Evolutionary conservation across 768 basidiomycete species (phyloP), one percentile per base, ranked within the genome.

Genomic region (Rhodotorula sphaerocarpa): DNA sequence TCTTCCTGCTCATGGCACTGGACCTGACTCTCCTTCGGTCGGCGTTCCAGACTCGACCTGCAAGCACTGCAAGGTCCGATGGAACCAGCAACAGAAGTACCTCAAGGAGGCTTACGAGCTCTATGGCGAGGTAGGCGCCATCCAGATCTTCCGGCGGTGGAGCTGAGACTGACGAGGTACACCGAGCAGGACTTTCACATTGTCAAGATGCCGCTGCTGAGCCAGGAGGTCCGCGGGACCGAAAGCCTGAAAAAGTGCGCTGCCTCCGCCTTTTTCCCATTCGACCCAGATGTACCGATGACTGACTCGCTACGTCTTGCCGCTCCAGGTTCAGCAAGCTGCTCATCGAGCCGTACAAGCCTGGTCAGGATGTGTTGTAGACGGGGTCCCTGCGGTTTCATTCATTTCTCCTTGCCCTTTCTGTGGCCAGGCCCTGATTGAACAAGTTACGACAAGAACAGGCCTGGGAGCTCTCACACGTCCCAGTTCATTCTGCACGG

Each of bases 1-100:
- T 15, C 42, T 25, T 31, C 12, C 28, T 31, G 27, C 3, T 2
- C 23, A 44, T 43, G 28, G 25, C 7, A 12, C 21, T 31, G 11
- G 2, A 10, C 11, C 48, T 44, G 23, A 30, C 23, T 12, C 28
- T 36, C 41, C 20, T 4, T 6, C 20, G 48, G 42, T 57, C n/a
- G 41, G 39, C 9, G 14, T 1, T 23, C 2, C 74, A 92, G 92
- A 80, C 44, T 88, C 91, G 36, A 87, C 87, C 73, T 99, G 95
- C 76, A 89, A 92, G 70, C 93, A 97, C 75, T 99, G 95, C 76
- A 80, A 81, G 55, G 91, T 96, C 25, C 83, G 95, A 63, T 85
- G 89, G 77, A 96, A 95, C 75, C 96, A 97, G 91, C 70, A 97
- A 77, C 91, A 95, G 76, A 96, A 96, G 76, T 99, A 99, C 75